Percentiles rank a stretch among this genome's conserved stretches.
Conservation (phyloP, 179 eudicot species). For the Carnegiea gigantea region DNA sequence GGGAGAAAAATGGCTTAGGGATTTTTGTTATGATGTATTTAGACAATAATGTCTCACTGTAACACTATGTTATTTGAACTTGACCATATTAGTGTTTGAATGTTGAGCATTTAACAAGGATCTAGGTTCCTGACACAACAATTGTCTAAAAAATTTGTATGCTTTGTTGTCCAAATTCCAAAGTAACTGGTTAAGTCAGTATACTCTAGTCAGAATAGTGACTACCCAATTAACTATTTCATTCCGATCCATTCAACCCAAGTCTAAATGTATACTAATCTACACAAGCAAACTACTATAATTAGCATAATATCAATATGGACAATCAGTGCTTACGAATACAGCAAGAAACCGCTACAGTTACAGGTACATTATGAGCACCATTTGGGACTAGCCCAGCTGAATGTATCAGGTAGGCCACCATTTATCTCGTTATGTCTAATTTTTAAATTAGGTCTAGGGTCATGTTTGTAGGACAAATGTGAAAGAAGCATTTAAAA, state of each 20-base stretch:
- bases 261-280: background rate
- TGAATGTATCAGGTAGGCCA: slow-evolving; percentile 7
- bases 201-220: too few species aligned
- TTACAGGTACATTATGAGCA: background rate
- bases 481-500: background rate
- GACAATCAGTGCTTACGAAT: background rate
- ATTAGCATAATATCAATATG: background rate
- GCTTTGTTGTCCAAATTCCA: too few species aligned
- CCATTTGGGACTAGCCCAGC: background rate
- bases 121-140: background rate
- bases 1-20: background rate
- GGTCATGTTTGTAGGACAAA: background rate
- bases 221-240: too few species aligned
- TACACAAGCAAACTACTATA: background rate
- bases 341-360: background rate
- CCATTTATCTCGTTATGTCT: background rate
- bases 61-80: background rate
- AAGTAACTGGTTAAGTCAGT: too few species aligned
- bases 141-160: background rate
- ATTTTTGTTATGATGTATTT: background rate
- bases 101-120: background rate
- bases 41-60: background rate
- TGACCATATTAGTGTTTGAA: background rate
- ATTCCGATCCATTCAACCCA: too few species aligned
- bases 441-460: background rate